Base-by-base conservation (phyloP, 371 early-diverging fungal genomes). In the Lichtheimia corymbifera region DNA sequence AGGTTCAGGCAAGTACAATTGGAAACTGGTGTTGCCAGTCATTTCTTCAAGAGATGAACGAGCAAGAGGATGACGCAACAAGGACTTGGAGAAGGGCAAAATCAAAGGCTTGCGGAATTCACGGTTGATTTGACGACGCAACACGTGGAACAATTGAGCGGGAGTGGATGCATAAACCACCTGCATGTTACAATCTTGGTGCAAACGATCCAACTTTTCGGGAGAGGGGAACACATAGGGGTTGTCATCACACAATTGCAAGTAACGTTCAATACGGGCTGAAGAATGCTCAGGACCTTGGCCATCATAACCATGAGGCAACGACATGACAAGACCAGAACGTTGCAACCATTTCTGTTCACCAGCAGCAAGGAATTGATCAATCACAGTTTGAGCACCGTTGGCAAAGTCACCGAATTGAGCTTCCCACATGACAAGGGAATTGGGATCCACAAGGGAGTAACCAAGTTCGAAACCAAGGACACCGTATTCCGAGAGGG, bases 391-490 rank as follows among this genome's bases (percentile, higher is more conserved):
- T 83, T 98, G 97, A 11, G 98, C 96, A 63, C 83, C 91, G 85
- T 97, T 98, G 78, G 93, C 93, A 73, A 97, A 97, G 78, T 97
- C 97, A 72, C 98, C 98, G 67, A 97, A 93, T 83, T 98, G 98
- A 22, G 96, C 98, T 80, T 98, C 98, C 97, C 97, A 98, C 66
- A 97, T 80, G 27, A 95, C 87, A 43, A 97, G 86, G 43, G 94
- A 84, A 73, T 96, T 90, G 55, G 97, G 97, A 82, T 91, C 90
- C 54, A 91, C 96, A 64, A 96, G 83, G 12, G 95, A 94, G 79
- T 94, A 96, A 47, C 98, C 98, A n/a, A 94, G 88, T 78, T 98
- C 98, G 70, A 96, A 98, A 43, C 98, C 98, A 59, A 98, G 85
- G 30, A 87, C 90, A 70, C 97, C 98, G 67, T 84, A 98, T 77